Base-by-base conservation (phyloP, 306 rosid species). In the Trifolium repens region DNA sequence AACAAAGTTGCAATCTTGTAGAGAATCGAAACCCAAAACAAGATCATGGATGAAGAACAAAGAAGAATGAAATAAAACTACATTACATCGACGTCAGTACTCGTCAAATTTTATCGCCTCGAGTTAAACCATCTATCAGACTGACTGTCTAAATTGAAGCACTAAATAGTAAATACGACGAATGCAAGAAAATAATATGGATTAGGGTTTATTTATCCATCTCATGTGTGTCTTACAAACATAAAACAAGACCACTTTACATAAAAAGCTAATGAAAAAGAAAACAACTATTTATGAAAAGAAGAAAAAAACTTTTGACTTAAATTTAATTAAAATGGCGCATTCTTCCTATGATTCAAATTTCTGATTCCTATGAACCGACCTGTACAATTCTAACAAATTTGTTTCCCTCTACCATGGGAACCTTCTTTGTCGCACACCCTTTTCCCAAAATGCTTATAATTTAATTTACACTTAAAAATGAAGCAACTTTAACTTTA, bases 331-430 rank as follows among this genome's bases (percentile, higher is more conserved):
- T 81, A 39, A 68, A 77, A 83, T 74, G 83, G 46, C 71, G 46
- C 71, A 67, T 62, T 78, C 82, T 67, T 76, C 83, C 75, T 71
- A 65, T 81, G 72, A 59, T 83, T 83, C 42, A 69, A 73, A 77
- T 78, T 72, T 81, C 89, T 76, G 86, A 74, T 78, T 73, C 84
- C 93, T 87, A 80, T 49, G 67, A 78, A 79, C 80, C 75, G 78
- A 87, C 82, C 88, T 93, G 96, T 93, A 91, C 98, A 93, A 88
- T 81, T 88, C 65, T 76, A 74, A 78, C 58, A 73, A 74, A 78
- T 72, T 88, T 79, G 61, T 13, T 74, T 73, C 78, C 85, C 85
- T 79, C 16, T 55, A 70, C 73, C 76, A 79, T 80, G 86, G 91
- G 86, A 78, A 68, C 71, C 55, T 68, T 78, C 71, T 80, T 84